Evolutionary conservation across 73 alveolate species (phyloP).

Genomic region (Paramecium bursaria): DNA sequence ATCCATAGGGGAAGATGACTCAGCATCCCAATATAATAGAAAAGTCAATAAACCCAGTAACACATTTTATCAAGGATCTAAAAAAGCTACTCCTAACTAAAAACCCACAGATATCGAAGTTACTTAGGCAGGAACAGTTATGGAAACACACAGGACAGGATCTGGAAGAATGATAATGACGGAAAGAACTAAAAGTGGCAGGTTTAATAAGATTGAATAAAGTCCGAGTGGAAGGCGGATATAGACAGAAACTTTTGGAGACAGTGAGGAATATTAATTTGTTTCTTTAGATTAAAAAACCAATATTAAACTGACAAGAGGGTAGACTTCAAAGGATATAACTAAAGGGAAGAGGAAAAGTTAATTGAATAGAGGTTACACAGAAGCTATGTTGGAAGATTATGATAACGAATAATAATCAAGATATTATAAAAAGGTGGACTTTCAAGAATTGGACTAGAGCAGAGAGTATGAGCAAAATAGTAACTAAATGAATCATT

Average conservation of each 20-base stretch:
- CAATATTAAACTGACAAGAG: not conserved
- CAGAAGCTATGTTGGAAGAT: not conserved
- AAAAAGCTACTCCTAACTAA: too few relatives aligned
- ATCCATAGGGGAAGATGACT: too few relatives aligned
- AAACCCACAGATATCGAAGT: slow-evolving; percentile 4
- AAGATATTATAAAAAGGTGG: not conserved
- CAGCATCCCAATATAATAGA: too few relatives aligned
- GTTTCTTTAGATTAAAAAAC: not conserved
- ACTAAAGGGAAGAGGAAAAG: not conserved
- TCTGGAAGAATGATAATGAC: slow-evolving; percentile 21
- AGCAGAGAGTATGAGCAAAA: not conserved
- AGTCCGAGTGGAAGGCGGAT: slow-evolving; percentile 36
- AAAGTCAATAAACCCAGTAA: too few relatives aligned
- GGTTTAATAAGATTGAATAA: not conserved
- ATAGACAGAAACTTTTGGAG: slow-evolving; percentile 22
- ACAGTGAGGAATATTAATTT: too few relatives aligned
- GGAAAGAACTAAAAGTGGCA: not conserved
- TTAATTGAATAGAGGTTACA: not conserved
- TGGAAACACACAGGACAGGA: slow-evolving; percentile 25
- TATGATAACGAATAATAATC: not conserved
- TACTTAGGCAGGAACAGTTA: slow-evolving; percentile 39
- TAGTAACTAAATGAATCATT: not conserved
- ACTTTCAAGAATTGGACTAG: slow-evolving; percentile 18
- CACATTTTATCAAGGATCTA: too few relatives aligned
- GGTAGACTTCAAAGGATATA: not conserved